phyloP scores from a whole-genome alignment of 768 basidiomycete genomes.

The Paxillus involutus region DNA sequence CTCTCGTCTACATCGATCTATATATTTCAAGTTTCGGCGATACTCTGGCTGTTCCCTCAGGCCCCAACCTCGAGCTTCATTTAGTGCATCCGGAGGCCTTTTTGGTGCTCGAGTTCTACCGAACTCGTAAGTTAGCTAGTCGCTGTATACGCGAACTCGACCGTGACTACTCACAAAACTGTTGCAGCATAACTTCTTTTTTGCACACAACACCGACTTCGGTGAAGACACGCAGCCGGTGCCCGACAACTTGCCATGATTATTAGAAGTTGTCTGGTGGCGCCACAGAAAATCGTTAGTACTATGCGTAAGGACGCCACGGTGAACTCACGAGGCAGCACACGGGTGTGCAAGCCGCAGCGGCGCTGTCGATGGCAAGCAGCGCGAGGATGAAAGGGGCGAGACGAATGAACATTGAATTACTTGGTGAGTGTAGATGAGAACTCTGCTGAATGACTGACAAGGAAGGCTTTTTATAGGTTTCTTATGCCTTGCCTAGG shows the following conservation, averaged over 20 bases:
- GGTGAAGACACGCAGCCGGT: neutral
- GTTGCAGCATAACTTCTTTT: conserved; percentile 8
- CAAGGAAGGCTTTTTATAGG: neutral
- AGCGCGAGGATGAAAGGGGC: neutral
- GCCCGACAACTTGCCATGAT: neutral
- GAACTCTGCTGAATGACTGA: neutral
- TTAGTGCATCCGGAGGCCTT: neutral
- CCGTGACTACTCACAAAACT: neutral
- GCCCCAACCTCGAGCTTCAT: too few relatives aligned
- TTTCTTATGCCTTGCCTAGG: neutral
- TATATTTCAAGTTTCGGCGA: too few relatives aligned
- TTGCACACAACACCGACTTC: neutral
- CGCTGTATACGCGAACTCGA: neutral
- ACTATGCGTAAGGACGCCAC: too few relatives aligned
- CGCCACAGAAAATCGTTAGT: neutral
- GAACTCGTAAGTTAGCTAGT: neutral
- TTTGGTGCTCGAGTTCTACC: neutral
- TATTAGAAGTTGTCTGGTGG: neutral
- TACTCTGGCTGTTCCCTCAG: too few relatives aligned
- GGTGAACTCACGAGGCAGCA: conserved; percentile 5
- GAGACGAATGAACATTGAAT: conserved; percentile 5
- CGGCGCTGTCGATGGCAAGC: neutral
- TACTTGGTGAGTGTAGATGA: neutral
- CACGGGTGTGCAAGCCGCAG: neutral
- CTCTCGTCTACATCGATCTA: too few relatives aligned